Evolutionary conservation across 176 grass and related monocot species (phyloP).

Genomic region (Juncus effusus): DNA sequence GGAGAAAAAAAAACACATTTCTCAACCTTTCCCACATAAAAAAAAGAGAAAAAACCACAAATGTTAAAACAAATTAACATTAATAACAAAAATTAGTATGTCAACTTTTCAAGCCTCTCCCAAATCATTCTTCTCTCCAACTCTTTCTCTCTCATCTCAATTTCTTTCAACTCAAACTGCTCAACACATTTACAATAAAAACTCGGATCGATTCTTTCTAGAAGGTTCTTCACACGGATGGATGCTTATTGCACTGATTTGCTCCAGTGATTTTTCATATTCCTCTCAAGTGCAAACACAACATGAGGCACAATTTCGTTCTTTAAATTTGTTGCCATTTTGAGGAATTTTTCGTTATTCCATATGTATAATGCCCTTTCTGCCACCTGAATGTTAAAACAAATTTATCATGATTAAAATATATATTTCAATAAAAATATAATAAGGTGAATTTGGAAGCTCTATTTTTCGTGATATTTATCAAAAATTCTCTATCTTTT

Average conservation of each 20-base stretch:
- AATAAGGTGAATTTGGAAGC: too few relatives aligned
- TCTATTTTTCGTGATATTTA: too few relatives aligned
- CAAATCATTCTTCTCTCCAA: constrained; percentile 42
- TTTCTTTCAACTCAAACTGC: constrained; percentile 29
- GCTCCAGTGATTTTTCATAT: constrained; percentile 79
- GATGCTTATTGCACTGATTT: constrained; percentile 73
- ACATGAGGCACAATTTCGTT: constrained; percentile 55
- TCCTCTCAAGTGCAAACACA: constrained; percentile 57
- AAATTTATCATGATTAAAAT: constrained; percentile 11
- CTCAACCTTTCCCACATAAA: not conserved
- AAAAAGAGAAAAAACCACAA: not conserved
- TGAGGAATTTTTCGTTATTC: constrained; percentile 77
- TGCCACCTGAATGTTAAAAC: constrained; percentile 48
- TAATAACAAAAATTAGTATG: not conserved
- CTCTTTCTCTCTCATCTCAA: constrained; percentile 19
- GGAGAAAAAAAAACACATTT: constrained; percentile 3
- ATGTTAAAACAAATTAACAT: not conserved
- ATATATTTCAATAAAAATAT: not conserved
- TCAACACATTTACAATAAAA: constrained; percentile 46
- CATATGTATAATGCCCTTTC: constrained; percentile 81
- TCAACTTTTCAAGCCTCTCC: constrained; percentile 45
- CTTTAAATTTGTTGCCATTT: constrained; percentile 44
- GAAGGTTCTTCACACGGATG: constrained; percentile 50
- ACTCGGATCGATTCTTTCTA: constrained; percentile 45
- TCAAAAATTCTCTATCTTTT: too few relatives aligned